Base-by-base conservation (phyloP, 768 basidiomycete species). In the Lactifluus echinatus region DNA sequence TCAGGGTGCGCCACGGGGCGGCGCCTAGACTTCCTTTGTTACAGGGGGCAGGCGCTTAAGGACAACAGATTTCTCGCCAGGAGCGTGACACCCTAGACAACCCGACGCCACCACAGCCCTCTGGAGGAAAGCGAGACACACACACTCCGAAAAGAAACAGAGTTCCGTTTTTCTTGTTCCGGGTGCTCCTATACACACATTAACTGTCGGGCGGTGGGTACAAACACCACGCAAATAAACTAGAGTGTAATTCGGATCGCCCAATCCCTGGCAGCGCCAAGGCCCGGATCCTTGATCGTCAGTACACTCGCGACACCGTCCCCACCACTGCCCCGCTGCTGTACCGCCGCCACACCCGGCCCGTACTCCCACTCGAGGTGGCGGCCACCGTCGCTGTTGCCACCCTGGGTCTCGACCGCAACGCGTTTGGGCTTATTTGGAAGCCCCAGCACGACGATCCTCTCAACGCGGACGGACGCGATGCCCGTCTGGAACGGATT, bases 361-460 rank as follows among this genome's bases (percentile, higher is more conserved):
- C 69, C 73, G 66, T 77, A 96, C 53, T 80, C 79, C 81, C 85
- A 97, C 40, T 80, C 76, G 55, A 93, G 70, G 44, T 79, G 78
- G 31, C 51, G 65, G 31, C 75, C 76, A 44, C 19, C 8, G 7
- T 15, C 19, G 19, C 5, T 8, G 21, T 15, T 21, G 7, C n/a
- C 19, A 8, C 72, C 73, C 60, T n/a, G n/a, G n/a, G n/a, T n/a
- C n/a, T 77, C 76, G 37, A 78, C 66, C 64, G 73, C 79, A 28
- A 94, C 83, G 46, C 72, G 76, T 45, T 67, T 73, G 3, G 94
- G 94, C 68, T 79, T 81, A 29, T 57, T 66, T 19, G 70, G 67
- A 57, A 96, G 70, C 2, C 95, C 95, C 4, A 92, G 70, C 3
- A 97, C 75, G 43, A 94, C 76, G 23, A 98, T 68, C 70, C 83